Evolutionary conservation across 2,329 filamentous ascomycete species (phyloP), one percentile per base, ranked within the genome.

Genomic region (Colletotrichum abscissum): DNA sequence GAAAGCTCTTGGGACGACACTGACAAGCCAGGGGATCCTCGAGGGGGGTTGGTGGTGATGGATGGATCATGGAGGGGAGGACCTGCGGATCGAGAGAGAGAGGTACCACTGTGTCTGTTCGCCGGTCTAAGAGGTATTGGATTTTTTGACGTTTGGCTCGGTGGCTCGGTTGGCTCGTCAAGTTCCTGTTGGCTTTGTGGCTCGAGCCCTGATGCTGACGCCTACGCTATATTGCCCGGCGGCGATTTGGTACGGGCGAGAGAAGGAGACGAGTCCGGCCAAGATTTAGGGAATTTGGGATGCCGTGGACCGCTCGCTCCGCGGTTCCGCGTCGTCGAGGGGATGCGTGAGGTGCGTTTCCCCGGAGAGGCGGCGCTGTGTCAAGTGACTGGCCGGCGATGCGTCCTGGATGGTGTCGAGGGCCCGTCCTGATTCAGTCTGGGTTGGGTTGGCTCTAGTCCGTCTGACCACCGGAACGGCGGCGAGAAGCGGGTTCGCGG

Each of bases 21-120:
- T 73, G 71, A 71, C 71, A 73, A 57, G 71, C 71, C 62, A 66
- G 67, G 71, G 71, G 28, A 65, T 70, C 67, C 71, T 65, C 56
- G 49, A 56, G 28, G 30, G 42, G 59, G n/a, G 6, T 11, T 19
- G 24, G 59, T 62, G 26, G 7, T 14, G 33, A 62, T 22, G 35
- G 42, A 42, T 16, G 38, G 38, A 42, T 38, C 35, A 38, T 38
- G 49, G 35, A 28, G 12, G 30, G 9, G 22, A 26, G 9, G 42
- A 12, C n/a, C 22, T 33, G 63, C 67, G 67, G 70, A 65, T 64
- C 60, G 42, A 46, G 42, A 19, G 35, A 35, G 33, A 42, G 38
- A 55, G 55, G 55, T 64, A 30, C 62, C 46, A 55, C 28, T n/a
- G 28, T n/a, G 60, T 73, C 70, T 70, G 60, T 70, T 64, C 67